Conservation (phyloP, 108 stramenopile genomes). For the Cyclotella cryptica region DNA sequence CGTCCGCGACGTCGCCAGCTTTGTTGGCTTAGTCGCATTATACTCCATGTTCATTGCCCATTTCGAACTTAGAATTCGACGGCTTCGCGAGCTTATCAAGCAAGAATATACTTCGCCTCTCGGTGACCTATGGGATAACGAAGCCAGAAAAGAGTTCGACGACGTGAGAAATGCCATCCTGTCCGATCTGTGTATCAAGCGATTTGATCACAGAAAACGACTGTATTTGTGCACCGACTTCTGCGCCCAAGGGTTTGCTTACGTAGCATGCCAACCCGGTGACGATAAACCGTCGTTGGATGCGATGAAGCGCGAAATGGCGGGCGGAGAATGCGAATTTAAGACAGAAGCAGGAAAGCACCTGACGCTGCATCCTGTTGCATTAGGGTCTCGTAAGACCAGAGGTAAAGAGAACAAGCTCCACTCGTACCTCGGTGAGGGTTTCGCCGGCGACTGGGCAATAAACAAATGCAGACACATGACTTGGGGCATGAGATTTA, state of each 20-base stretch:
- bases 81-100: conserved; percentile 1
- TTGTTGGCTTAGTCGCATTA: conserved; percentile 11
- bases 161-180: not conserved
- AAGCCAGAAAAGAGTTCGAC: not conserved
- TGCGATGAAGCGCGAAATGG: conserved; percentile 12
- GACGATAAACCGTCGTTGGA: not conserved
- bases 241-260: not conserved
- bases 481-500: not conserved
- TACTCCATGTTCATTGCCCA: conserved; percentile 13
- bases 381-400: conserved; percentile 12
- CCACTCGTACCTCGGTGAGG: no score
- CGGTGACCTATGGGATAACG: not conserved
- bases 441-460: conserved; percentile 21
- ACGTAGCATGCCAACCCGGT: not conserved
- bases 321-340: conserved; percentile 2
- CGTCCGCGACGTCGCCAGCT: conserved; percentile 23
- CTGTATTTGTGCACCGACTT: conserved; percentile 6
- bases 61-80: conserved; percentile 1
- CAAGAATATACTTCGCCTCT: not conserved
- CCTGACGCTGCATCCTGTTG: conserved; percentile 10
- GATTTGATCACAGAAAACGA: not conserved
- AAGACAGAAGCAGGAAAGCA: not conserved
- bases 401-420: no score
- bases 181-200: not conserved
- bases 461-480: conserved; percentile 14